phyloP scores from a whole-genome alignment of 1,284 basidiomycete genomes.

The Microstroma glucosiphilum region DNA sequence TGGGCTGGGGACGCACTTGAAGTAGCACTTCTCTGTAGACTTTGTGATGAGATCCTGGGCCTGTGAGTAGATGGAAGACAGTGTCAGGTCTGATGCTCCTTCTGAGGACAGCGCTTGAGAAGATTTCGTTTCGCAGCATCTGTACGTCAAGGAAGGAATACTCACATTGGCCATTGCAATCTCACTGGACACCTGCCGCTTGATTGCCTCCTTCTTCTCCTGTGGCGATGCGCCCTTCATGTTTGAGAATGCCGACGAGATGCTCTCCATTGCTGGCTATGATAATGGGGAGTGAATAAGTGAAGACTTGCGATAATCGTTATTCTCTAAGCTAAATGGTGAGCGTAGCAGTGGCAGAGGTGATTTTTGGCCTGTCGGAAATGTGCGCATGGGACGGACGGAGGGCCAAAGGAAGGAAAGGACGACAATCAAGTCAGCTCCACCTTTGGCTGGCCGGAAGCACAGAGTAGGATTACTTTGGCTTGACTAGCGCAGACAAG shows the following conservation, averaged over 20 bases:
- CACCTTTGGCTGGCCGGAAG: too few relatives aligned
- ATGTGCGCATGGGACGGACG: too few relatives aligned
- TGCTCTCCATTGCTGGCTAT: constrained; percentile 11
- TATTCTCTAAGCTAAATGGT: too few relatives aligned
- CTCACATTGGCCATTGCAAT: constrained; percentile 13
- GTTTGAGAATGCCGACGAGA: constrained; percentile 12
- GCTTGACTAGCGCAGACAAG: too few relatives aligned
- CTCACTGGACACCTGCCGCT: constrained; percentile 37
- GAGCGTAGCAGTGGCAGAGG: too few relatives aligned
- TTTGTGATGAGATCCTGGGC: constrained; percentile 48
- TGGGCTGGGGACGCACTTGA: constrained; percentile 42
- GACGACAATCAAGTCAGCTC: too few relatives aligned
- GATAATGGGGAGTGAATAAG: too few relatives aligned
- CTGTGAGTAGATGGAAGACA: constrained; percentile 10
- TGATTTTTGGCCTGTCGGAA: too few relatives aligned
- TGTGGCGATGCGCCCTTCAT: constrained; percentile 15
- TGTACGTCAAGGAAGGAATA: not conserved
- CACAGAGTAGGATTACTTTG: too few relatives aligned
- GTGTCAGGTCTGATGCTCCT: not conserved
- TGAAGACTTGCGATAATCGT: too few relatives aligned
- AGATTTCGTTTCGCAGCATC: too few relatives aligned
- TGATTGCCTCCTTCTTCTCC: constrained; percentile 46
- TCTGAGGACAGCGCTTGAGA: not conserved
- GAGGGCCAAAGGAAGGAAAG: too few relatives aligned
- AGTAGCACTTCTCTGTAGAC: constrained; percentile 48